phyloP scores from a whole-genome alignment of 2,329 filamentous ascomycete genomes.

The Ramichloridium luteum region DNA sequence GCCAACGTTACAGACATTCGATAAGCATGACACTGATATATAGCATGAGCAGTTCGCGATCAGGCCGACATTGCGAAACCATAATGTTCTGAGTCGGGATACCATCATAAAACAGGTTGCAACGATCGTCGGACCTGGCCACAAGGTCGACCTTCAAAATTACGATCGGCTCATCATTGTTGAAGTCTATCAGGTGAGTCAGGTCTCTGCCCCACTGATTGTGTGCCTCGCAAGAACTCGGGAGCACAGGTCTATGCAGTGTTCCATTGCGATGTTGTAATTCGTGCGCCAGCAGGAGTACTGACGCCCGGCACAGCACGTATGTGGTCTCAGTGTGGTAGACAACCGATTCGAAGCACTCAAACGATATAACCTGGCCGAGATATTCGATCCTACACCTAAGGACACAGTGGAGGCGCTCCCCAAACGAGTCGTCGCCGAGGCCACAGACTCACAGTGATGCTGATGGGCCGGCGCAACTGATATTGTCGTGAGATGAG shows the following conservation, averaged over 20 bases:
- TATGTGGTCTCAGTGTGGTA: conserved; percentile 70
- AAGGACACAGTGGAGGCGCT: conserved; percentile 18
- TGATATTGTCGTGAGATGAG: not conserved
- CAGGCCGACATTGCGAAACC: conserved; percentile 62
- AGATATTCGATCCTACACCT: conserved; percentile 49
- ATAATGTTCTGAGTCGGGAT: conserved; percentile 55
- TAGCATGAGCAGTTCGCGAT: conserved; percentile 86
- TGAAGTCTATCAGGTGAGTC: conserved; percentile 64
- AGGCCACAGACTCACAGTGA: not conserved
- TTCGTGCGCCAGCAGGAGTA: not conserved
- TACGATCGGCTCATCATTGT: conserved; percentile 70
- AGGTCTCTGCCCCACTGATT: not conserved
- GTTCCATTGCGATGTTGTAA: not conserved
- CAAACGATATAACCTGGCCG: conserved; percentile 67
- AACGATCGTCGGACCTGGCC: conserved; percentile 48
- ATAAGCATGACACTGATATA: too few relatives aligned
- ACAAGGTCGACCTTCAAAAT: conserved; percentile 66
- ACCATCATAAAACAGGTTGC: conserved; percentile 61
- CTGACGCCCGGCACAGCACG: conserved; percentile 40
- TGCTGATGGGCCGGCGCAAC: conserved; percentile 1
- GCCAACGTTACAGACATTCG: too few relatives aligned
- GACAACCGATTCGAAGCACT: conserved; percentile 59
- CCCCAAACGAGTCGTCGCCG: conserved; percentile 1
- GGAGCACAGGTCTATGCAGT: not conserved
- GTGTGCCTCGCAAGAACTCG: not conserved